Evolutionary conservation across 2,329 filamentous ascomycete genomes (phyloP).

Genomic region (Penicillium sclerotiorum): DNA sequence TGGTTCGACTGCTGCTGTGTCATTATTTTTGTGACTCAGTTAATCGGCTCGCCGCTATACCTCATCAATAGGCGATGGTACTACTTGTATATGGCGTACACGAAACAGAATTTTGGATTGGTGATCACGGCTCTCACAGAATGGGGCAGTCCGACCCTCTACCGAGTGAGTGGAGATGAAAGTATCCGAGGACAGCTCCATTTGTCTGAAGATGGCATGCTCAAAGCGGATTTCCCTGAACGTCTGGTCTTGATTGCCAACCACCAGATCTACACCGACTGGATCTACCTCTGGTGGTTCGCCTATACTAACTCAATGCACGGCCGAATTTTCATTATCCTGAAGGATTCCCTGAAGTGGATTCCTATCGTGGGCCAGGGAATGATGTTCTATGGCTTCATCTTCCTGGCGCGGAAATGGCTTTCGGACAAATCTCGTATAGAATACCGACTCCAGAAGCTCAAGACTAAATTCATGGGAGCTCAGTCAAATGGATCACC

Average conservation of each 20-base stretch:
- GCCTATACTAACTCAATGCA: constrained; percentile 67
- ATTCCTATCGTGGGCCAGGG: constrained; percentile 65
- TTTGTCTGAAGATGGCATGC: constrained; percentile 58
- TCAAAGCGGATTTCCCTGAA: constrained; percentile 63
- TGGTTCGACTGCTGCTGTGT: constrained; percentile 50
- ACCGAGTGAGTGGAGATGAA: constrained; percentile 64
- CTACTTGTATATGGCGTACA: constrained; percentile 66
- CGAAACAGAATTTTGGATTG: constrained; percentile 67
- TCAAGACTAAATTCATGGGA: constrained; percentile 55
- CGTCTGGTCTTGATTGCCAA: constrained; percentile 65
- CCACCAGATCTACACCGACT: constrained; percentile 70
- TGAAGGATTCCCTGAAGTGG: constrained; percentile 67
- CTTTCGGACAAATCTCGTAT: constrained; percentile 62
- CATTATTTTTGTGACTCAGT: constrained; percentile 57
- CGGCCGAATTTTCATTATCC: constrained; percentile 66
- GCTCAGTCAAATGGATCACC: constrained; percentile 50
- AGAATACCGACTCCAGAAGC: constrained; percentile 57
- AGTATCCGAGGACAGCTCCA: constrained; percentile 62
- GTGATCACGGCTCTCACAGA: constrained; percentile 64
- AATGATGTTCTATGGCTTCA: constrained; percentile 68
- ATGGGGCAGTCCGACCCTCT: constrained; percentile 65
- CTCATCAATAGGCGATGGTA: constrained; percentile 63
- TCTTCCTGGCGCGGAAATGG: constrained; percentile 67
- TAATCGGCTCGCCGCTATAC: constrained; percentile 64
- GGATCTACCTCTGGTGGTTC: constrained; percentile 70